phyloP scores from a whole-genome alignment of 129 eudicot species.

The Silybum marianum region DNA sequence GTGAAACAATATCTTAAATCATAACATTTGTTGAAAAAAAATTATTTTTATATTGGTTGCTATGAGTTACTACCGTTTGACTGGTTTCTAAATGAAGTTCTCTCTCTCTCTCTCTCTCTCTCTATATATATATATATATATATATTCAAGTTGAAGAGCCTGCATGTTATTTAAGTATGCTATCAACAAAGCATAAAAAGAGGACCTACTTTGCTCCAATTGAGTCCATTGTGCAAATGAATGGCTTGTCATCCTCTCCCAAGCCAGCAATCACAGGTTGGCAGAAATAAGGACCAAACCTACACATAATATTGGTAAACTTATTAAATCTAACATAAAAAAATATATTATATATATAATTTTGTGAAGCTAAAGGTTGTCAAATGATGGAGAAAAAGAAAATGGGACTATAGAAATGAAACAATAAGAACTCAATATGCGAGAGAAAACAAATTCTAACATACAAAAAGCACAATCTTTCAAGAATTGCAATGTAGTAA shows the following conservation, averaged over 20 bases:
- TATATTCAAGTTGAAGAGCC: not conserved
- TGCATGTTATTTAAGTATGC: not conserved
- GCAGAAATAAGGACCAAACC: conserved; percentile 95
- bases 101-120: too few relatives aligned
- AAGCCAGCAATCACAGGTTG: conserved; percentile 98
- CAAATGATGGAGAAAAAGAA: not conserved
- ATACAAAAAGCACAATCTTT: not conserved
- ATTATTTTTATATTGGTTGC: too few relatives aligned
- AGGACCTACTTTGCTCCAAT: conserved; percentile 90
- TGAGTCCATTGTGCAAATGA: conserved; percentile 97
- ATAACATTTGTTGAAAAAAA: too few relatives aligned
- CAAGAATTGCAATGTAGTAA: not conserved
- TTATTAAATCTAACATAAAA: conserved; percentile 10
- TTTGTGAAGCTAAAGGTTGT: conserved; percentile 2
- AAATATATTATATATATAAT: not conserved
- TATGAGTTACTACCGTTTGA: too few relatives aligned
- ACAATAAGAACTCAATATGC: not conserved
- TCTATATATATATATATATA: too few relatives aligned
- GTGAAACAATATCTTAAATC: too few relatives aligned
- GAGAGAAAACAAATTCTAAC: not conserved
- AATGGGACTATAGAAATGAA: not conserved
- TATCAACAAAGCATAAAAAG: conserved; percentile 4
- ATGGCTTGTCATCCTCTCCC: conserved; percentile 93
- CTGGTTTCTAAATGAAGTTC: too few relatives aligned
- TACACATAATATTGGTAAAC: conserved; percentile 20